Conservation (phyloP, 2,329 filamentous ascomycete species). For the Dactylellina haptotyla region DNA sequence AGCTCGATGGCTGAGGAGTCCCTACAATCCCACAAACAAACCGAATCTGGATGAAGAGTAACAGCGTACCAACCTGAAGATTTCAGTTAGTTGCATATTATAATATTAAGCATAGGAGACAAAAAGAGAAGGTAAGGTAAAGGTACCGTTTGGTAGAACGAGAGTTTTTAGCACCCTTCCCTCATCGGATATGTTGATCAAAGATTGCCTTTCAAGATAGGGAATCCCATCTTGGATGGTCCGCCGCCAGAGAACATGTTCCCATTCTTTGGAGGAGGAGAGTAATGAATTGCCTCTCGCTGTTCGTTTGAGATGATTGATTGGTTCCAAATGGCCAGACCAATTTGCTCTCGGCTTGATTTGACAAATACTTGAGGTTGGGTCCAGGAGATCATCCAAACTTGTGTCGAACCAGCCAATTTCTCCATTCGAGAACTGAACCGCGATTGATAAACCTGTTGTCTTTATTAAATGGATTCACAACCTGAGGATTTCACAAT, state of each 20-base stretch:
- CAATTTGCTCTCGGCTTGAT: conserved; percentile 72
- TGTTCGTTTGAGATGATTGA: conserved; percentile 88
- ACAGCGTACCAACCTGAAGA: conserved; percentile 66
- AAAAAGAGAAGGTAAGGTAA: conserved; percentile 67
- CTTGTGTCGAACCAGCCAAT: conserved; percentile 83
- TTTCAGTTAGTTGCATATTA: not conserved
- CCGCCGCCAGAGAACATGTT: conserved; percentile 80
- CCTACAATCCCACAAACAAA: conserved; percentile 84
- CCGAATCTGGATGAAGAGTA: conserved; percentile 76
- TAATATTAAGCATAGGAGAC: too few species aligned
- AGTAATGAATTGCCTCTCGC: conserved; percentile 81
- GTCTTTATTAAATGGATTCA: not conserved
- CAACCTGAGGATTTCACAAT: not conserved
- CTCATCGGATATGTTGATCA: conserved; percentile 72
- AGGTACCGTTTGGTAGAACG: conserved; percentile 77
- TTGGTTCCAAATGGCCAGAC: conserved; percentile 82
- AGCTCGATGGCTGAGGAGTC: conserved; percentile 70
- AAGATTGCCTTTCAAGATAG: conserved; percentile 59
- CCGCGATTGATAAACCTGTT: conserved; percentile 66
- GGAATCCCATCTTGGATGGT: conserved; percentile 26
- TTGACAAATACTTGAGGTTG: conserved; percentile 63
- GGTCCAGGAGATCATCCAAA: conserved; percentile 82
- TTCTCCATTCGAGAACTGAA: conserved; percentile 85
- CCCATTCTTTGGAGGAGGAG: conserved; percentile 80
- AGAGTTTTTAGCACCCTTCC: conserved; percentile 83